These are phyloP conservation scores for Odontarrhena argentea DNA, from an alignment of 345 rosid species.

Conservation along the genomic window DNA sequence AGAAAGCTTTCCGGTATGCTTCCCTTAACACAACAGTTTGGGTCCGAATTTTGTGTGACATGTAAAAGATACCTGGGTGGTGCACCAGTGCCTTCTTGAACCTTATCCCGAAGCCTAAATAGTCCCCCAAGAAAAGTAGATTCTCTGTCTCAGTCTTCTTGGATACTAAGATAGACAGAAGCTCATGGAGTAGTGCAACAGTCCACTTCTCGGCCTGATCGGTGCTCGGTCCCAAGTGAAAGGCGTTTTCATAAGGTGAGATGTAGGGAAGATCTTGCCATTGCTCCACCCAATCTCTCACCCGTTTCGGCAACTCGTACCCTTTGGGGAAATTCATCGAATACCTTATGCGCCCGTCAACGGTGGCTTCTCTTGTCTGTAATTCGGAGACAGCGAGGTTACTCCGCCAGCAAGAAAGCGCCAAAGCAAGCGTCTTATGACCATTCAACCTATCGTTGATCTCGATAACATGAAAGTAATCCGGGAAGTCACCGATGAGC, in stretches of 20 bases:
- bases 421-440: constrained; percentile 47
- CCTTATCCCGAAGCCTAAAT: constrained; percentile 61
- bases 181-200: constrained; percentile 79
- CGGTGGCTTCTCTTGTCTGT: constrained; percentile 52
- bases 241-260: constrained; percentile 71
- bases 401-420: constrained; percentile 53
- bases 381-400: constrained; percentile 64
- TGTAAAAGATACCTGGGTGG: constrained; percentile 84
- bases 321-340: constrained; percentile 76
- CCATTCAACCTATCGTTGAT: constrained; percentile 38
- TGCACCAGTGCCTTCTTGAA: constrained; percentile 67
- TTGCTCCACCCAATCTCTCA: constrained; percentile 67
- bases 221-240: constrained; percentile 59
- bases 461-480: constrained; percentile 60
- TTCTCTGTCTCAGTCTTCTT: constrained; percentile 81
- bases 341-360: constrained; percentile 51
- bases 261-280: constrained; percentile 85
- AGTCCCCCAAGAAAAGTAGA: constrained; percentile 62
- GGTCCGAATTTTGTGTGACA: constrained; percentile 77
- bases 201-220: constrained; percentile 83
- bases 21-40: constrained; percentile 83
- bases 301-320: constrained; percentile 60
- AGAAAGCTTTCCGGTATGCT: constrained; percentile 67
- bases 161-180: constrained; percentile 59
- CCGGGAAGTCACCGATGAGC: constrained; percentile 69